Evolutionary conservation across 140 eudicot species (phyloP), one percentile per base, ranked within the genome.

Genomic region (Ambrosia hybrid): DNA sequence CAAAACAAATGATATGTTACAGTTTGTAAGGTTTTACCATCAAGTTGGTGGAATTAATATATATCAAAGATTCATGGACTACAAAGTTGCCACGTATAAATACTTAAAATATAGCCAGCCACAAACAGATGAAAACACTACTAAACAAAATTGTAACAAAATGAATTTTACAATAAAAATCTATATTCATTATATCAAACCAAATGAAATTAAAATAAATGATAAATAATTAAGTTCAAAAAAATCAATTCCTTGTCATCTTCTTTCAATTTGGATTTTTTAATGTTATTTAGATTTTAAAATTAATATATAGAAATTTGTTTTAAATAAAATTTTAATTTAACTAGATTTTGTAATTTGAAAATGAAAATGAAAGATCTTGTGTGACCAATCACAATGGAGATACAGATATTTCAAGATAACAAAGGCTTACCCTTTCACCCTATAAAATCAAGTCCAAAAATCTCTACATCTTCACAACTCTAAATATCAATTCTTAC

Each of bases 21-120:
- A 8, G 9, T 48, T 9, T 48, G 13, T 11, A 48, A 1, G 55
- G 55, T 11, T 41, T 41, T 37, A 63, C 51, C 13, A 63, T 36
- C 68, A 36, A 37, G 12, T 37, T 64, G 52, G 3, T 39, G 52
- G 6, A 64, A 64, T 64, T 21, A 21, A 64, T 64, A 30, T 30
- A 30, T 30, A 30, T 21, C 26, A 21, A 30, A 38, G 13, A 64
- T 33, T 33, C 14, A 51, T 64, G 69, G 69, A 6, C 12, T 14
- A 64, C 34, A 64, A 4, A 64, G 51, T 6, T 64, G 69, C 51
- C 69, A 64, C 30, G n/a, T 64, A 13, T 36, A 39, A 39, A 64
- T 64, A 0, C 48, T 12, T 21, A 21, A 21, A 21, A 26, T 0
- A 59, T 30, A 33, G 68, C 67, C 67, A 59, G 7, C 14, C 9